These are phyloP conservation scores for Samsoniella hepiali DNA, from an alignment of 2,329 filamentous ascomycete genomes.

Conservation along the genomic window DNA sequence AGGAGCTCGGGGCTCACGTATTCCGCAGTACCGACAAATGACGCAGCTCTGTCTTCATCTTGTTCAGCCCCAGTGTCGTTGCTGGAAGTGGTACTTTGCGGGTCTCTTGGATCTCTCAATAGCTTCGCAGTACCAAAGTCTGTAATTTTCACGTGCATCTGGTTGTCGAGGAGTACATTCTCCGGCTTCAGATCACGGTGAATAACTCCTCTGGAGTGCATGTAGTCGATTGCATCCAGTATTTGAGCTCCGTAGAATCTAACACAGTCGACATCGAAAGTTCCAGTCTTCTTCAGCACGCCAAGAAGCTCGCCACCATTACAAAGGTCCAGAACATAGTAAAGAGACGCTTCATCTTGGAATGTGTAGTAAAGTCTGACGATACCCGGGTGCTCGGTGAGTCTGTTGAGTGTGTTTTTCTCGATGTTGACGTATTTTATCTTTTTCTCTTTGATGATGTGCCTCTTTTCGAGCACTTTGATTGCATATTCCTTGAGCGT, in stretches of 20 bases:
- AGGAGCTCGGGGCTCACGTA: conserved; percentile 98
- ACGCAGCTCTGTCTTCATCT: conserved; percentile 75
- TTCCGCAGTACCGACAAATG: conserved; percentile 95
- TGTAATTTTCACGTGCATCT: conserved; percentile 98
- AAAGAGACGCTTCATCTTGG: conserved; percentile 91
- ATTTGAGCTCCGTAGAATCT: conserved; percentile 95
- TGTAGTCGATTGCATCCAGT: conserved; percentile 92
- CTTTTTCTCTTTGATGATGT: conserved; percentile 99
- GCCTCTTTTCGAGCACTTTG: conserved; percentile 95
- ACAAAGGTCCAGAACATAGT: conserved; percentile 94
- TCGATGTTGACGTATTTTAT: conserved; percentile 99
- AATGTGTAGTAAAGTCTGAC: conserved; percentile 98
- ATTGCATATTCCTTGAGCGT: conserved; percentile 95
- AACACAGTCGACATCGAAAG: conserved; percentile 92
- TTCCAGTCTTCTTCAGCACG: conserved; percentile 88
- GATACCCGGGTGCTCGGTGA: conserved; percentile 95
- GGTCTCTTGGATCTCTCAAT: conserved; percentile 46
- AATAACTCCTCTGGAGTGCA: conserved; percentile 94
- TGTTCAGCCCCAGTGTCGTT: conserved; percentile 39
- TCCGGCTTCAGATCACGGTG: conserved; percentile 96
- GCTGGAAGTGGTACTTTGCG: conserved; percentile 32
- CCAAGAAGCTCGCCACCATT: conserved; percentile 88
- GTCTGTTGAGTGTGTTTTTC: conserved; percentile 92
- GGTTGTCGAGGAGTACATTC: conserved; percentile 89
- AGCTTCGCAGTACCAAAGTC: conserved; percentile 99